Evolutionary conservation across 2,329 filamentous ascomycete genomes (phyloP).

Genomic region (Colletotrichum ledebouriae): DNA sequence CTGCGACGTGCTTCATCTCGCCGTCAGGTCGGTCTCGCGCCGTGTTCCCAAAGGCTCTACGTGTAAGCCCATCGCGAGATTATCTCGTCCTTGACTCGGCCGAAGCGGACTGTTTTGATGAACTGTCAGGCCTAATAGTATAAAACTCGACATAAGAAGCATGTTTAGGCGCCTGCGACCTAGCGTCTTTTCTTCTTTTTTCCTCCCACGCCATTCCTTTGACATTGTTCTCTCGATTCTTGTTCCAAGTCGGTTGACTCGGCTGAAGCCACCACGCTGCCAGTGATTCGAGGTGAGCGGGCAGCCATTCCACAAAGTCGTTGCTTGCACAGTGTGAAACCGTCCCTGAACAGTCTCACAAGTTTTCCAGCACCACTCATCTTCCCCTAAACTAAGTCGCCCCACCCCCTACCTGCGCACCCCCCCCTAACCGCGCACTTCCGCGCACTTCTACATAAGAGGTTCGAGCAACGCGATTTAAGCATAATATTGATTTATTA

Average conservation of each 20-base stretch:
- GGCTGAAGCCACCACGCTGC: neutral
- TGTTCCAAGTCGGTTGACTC: conserved; percentile 5
- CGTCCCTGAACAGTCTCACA: neutral
- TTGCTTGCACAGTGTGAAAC: conserved; percentile 12
- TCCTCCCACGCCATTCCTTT: neutral
- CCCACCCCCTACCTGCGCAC: too few species aligned
- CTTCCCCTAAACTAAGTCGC: too few species aligned
- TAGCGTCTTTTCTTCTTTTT: conserved; percentile 22
- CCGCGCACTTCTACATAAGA: too few species aligned
- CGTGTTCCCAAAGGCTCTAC: neutral
- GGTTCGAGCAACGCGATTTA: too few species aligned
- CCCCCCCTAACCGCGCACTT: too few species aligned
- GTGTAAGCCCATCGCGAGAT: neutral
- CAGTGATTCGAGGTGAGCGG: conserved; percentile 1
- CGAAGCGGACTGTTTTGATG: neutral
- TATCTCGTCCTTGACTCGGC: conserved; percentile 13
- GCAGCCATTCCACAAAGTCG: neutral
- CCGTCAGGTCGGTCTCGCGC: neutral
- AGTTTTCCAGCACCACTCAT: too few species aligned
- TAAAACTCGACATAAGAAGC: neutral
- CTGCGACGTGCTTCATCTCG: conserved; percentile 17
- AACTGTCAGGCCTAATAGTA: conserved; percentile 4
- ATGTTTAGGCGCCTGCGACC: conserved; percentile 20
- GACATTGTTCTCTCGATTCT: conserved; percentile 12
- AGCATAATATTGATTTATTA: too few species aligned